These are phyloP conservation scores for Lactarius deliciosus DNA, from an alignment of 768 basidiomycete genomes.

Conservation along the genomic window DNA sequence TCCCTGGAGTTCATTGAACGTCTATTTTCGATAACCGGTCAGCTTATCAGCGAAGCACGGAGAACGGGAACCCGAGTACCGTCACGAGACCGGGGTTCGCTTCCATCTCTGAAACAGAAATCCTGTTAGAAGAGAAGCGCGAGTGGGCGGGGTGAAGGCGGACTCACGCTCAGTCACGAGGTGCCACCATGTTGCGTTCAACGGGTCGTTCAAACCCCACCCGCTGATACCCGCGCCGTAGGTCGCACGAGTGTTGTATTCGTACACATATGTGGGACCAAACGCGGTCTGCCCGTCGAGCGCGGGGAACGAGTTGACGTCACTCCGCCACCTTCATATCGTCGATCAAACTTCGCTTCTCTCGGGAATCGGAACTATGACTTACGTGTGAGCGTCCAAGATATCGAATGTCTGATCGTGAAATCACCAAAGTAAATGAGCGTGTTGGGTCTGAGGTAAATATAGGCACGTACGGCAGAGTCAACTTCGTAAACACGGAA, in stretches of 20 bases:
- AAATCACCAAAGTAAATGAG: conserved; percentile 3
- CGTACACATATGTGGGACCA: conserved; percentile 61
- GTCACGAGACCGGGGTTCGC: conserved; percentile 55
- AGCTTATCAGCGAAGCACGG: neutral
- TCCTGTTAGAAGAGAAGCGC: neutral
- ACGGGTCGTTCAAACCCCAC: conserved; percentile 63
- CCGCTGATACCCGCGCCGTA: conserved; percentile 58
- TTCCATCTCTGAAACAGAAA: conserved; percentile 53
- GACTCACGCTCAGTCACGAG: conserved; percentile 66
- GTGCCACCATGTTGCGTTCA: conserved; percentile 86
- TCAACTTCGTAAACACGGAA: conserved; percentile 75
- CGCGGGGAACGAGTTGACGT: conserved; percentile 56
- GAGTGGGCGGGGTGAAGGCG: neutral
- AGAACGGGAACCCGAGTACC: conserved; percentile 37
- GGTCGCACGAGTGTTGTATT: conserved; percentile 68
- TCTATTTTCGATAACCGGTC: conserved; percentile 37
- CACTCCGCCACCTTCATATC: conserved; percentile 55
- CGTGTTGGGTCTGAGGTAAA: neutral
- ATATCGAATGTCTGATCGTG: conserved; percentile 69
- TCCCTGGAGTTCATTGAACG: conserved; percentile 70
- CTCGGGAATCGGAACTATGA: conserved; percentile 18
- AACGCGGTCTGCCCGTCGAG: conserved; percentile 55
- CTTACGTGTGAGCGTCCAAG: conserved; percentile 74
- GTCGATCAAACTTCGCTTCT: conserved; percentile 2
- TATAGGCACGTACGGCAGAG: conserved; percentile 50